Evolutionary conservation across 306 rosid genomes (phyloP).

Genomic region (Cicer yamashitae): DNA sequence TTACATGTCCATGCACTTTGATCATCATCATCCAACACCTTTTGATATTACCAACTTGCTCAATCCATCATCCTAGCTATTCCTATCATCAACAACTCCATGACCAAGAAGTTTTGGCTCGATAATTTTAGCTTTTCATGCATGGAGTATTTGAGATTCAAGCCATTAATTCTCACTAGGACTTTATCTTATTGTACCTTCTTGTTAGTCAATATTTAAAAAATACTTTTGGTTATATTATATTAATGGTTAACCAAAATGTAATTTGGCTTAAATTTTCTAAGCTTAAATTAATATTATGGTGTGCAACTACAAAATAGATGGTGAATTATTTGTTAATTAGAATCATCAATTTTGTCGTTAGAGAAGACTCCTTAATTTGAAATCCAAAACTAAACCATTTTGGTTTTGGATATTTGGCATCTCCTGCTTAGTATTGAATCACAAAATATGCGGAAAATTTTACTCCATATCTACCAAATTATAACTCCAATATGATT

Average conservation of each 20-base stretch:
- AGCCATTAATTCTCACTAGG: background rate
- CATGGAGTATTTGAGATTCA: background rate
- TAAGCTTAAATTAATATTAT: background rate
- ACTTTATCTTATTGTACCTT: background rate
- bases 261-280: constrained; percentile 1
- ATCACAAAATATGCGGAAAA: no score
- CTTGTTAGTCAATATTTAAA: background rate
- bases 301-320: background rate
- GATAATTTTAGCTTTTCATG: background rate
- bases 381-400: no score
- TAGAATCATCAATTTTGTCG: no score
- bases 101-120: constrained; percentile 10
- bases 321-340: background rate
- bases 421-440: no score
- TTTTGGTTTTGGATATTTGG: no score
- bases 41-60: constrained; percentile 2
- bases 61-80: background rate
- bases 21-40: background rate
- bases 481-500: no score
- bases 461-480: no score
- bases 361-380: no score
- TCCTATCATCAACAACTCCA: constrained; percentile 1
- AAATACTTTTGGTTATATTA: constrained; percentile 1
- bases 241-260: constrained; percentile 11
- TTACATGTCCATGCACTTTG: constrained; percentile 15